These are phyloP conservation scores for Vitis labrusca DNA, from an alignment of 164 flowering plant genomes.

Conservation along the genomic window DNA sequence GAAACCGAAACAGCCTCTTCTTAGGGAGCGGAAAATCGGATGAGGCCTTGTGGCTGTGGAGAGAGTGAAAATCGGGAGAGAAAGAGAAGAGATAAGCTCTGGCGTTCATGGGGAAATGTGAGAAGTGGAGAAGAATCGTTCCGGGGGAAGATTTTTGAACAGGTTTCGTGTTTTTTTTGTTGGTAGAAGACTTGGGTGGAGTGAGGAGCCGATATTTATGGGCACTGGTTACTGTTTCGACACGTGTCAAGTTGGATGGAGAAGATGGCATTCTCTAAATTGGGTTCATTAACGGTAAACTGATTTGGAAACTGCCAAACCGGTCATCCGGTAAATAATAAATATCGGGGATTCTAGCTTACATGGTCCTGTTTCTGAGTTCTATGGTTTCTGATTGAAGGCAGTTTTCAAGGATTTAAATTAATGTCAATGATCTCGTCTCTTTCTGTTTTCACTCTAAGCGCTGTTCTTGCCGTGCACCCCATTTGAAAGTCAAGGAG, in stretches of 20 bases:
- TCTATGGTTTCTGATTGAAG: no score
- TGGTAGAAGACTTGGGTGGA: not conserved
- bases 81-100: conserved; percentile 42
- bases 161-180: not conserved
- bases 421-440: no score
- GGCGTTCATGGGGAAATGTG: conserved; percentile 46
- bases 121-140: not conserved
- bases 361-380: no score
- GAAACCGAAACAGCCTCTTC: conserved; percentile 7
- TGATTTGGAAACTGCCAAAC: not conserved
- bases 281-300: conserved; percentile 15
- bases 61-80: conserved; percentile 18
- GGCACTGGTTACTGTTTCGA: conserved; percentile 30
- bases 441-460: no score
- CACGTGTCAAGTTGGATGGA: conserved; percentile 32
- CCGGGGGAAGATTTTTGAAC: not conserved
- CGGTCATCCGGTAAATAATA: no score
- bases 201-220: conserved; percentile 19
- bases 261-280: conserved; percentile 5
- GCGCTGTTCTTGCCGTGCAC: no score
- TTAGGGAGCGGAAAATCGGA: conserved; percentile 8
- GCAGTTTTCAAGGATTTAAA: no score
- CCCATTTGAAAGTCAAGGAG: no score
- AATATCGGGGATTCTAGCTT: no score
- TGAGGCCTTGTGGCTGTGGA: conserved; percentile 5